These are phyloP conservation scores for Pseudogymnoascus sp. DNA, from an alignment of 2,329 filamentous ascomycete genomes.

Conservation along the genomic window DNA sequence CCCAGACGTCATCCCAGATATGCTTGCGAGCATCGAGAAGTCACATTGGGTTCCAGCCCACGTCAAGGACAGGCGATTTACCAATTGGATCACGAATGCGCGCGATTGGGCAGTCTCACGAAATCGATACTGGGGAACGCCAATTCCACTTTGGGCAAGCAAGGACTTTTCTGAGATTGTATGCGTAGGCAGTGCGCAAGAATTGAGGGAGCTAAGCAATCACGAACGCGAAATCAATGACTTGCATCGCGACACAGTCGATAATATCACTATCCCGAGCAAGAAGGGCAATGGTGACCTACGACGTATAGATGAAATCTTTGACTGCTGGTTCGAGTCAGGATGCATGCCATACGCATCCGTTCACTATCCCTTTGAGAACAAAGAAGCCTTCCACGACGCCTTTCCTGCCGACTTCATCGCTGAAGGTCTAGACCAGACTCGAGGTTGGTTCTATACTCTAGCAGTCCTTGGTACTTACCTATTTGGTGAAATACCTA, in stretches of 20 bases:
- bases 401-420: slow-evolving; percentile 91
- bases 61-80: slow-evolving; percentile 86
- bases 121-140: slow-evolving; percentile 93
- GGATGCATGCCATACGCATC: slow-evolving; percentile 92
- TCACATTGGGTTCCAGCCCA: slow-evolving; percentile 88
- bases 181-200: slow-evolving; percentile 75
- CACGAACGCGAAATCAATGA: slow-evolving; percentile 75
- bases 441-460: slow-evolving; percentile 95
- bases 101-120: slow-evolving; percentile 93
- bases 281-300: slow-evolving; percentile 76
- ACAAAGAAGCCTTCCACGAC: slow-evolving; percentile 69
- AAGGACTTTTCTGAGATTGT: slow-evolving; percentile 81
- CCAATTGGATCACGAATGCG: slow-evolving; percentile 84
- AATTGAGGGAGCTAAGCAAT: slow-evolving; percentile 80
- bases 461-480: slow-evolving; percentile 81
- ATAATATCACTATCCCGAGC: slow-evolving; percentile 88
- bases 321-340: slow-evolving; percentile 96
- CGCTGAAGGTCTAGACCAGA: slow-evolving; percentile 87
- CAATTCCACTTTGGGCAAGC: slow-evolving; percentile 84
- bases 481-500: slow-evolving; percentile 75
- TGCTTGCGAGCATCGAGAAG: slow-evolving; percentile 82
- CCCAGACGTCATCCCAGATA: slow-evolving; percentile 72
- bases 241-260: slow-evolving; percentile 86
- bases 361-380: slow-evolving; percentile 87
- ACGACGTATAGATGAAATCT: slow-evolving; percentile 76